These are phyloP conservation scores for Groenewaldozyma tartarivorans DNA, from an alignment of 805 yeast species.

Conservation along the genomic window DNA sequence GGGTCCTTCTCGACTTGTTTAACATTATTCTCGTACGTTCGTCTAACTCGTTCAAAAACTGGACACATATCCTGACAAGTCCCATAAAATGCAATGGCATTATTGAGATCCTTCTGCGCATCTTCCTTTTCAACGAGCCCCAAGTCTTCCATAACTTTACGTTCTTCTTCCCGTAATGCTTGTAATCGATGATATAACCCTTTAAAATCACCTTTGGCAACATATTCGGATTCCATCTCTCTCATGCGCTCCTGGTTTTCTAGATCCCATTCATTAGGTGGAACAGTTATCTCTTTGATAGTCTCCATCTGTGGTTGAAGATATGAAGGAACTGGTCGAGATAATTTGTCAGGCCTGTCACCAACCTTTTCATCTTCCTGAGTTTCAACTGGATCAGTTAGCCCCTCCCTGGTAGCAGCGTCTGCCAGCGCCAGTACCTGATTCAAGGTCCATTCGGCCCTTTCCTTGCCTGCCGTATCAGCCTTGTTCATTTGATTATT, in stretches of 20 bases:
- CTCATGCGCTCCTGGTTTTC: conserved; percentile 59
- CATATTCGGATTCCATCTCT: conserved; percentile 36
- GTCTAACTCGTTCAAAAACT: conserved; percentile 75
- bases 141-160: conserved; percentile 65
- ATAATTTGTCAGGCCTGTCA: neutral
- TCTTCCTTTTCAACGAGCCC: conserved; percentile 87
- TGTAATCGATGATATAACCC: conserved; percentile 66
- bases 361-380: too few species aligned
- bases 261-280: conserved; percentile 53
- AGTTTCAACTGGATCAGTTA: too few species aligned
- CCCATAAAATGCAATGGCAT: conserved; percentile 83
- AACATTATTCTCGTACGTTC: conserved; percentile 82
- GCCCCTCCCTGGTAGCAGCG: too few species aligned
- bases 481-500: too few species aligned
- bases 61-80: conserved; percentile 95
- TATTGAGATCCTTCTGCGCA: conserved; percentile 68
- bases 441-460: too few species aligned
- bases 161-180: conserved; percentile 61
- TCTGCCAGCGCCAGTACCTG: too few species aligned
- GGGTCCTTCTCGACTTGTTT: conserved; percentile 67
- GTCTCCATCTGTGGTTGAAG: neutral
- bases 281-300: neutral
- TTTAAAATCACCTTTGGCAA: conserved; percentile 46
- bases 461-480: too few species aligned
- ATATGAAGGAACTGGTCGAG: neutral